Evolutionary conservation across 2,329 filamentous ascomycete genomes (phyloP), one percentile per base, ranked within the genome.

Genomic region (Exserohilum rostratum): DNA sequence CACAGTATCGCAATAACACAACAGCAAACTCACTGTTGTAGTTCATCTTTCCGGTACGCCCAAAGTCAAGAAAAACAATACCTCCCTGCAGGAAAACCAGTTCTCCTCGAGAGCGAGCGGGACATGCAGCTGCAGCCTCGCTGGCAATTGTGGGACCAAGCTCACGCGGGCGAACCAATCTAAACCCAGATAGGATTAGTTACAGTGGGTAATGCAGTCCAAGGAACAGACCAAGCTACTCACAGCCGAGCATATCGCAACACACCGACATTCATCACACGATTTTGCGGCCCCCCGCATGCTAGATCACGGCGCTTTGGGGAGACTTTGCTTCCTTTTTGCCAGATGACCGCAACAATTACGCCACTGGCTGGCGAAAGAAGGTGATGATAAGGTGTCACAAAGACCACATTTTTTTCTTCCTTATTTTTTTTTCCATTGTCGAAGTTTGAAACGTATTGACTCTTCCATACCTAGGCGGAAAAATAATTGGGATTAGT

Each of bases 221-320:
- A 35, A 35, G 43, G 17, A 30, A 38, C 10, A 38, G n/a, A 38
- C 43, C 30, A 46, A 15, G 22, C n/a, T 25, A 22, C 22, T 27
- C 38, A 15, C 38, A 29, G 22, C 22, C 38, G 22, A 35, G 31
- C 30, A 46, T 35, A 35, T 46, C 43, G 25, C 29, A 35, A 46
- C 43, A 46, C 43, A 46, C 43, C 43, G 43, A 46, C 43, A 46
- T 43, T 43, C 31, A 34, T 46, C 43, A 46, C 43, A 46, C 31
- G 20, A 25, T 46, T 35, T 12, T 34, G n/a, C 43, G 43, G 43
- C 43, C 43, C 39, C 39, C 39, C 39, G 27, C 39, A 20, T 25
- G 39, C 39, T 43, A 43, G 12, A 35, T 35, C 31, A 46, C 31
- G 20, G 31, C 12, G 20, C 27, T 35, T 18, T 25, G n/a, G 31